Base-by-base conservation (phyloP, 495 filamentous ascomycete species). In the Cetradonia linearis region DNA sequence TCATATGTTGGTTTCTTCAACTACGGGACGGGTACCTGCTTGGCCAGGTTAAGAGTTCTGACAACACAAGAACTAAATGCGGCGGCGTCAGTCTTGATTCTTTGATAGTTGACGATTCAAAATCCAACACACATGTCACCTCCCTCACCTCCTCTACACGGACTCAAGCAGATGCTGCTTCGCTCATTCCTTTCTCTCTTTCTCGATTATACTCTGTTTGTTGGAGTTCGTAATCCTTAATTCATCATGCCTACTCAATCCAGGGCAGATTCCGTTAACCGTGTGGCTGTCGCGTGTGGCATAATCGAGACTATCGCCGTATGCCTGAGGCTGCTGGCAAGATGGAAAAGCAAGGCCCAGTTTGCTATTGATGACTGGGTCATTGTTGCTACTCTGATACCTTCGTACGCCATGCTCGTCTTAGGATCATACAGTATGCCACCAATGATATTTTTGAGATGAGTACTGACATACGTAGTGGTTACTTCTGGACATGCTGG, bases 341-440 rank as follows among this genome's bases (percentile, higher is more conserved):
- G 62, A 25, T 48, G 50, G 31, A 55, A 55, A n/a, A 60, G 25
- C 48, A 60, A 60, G 48, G 62, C 62, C 16, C n/a, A 37, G 11
- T 60, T 60, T 18, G 56, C 38, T 25, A 27, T 47, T 31, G 62
- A 63, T 25, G 62, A 63, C 20, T 63, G 62, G 62, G 8, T 53
- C 20, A 53, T 63, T 46, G 49, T 63, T 11, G 56, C 56, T 9
- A 63, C 56, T 38, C 53, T 63, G 0, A 55, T 53, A 13, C 62
- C 62, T 42, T 53, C 47, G 7, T 63, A 63, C 40, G 42, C 27
- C 25, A 63, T 63, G 62, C 40, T 63, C 2, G 50, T 55, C n/a
- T 8, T 60, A 8, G 62, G 62, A 13, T 20, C 34, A 31, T 23
- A 60, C 3, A 48, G 59, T 61, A 48, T 1, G 50, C 31, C 14